phyloP scores from a whole-genome alignment of 306 rosid genomes.

The Macrotyloma uniflorum region DNA sequence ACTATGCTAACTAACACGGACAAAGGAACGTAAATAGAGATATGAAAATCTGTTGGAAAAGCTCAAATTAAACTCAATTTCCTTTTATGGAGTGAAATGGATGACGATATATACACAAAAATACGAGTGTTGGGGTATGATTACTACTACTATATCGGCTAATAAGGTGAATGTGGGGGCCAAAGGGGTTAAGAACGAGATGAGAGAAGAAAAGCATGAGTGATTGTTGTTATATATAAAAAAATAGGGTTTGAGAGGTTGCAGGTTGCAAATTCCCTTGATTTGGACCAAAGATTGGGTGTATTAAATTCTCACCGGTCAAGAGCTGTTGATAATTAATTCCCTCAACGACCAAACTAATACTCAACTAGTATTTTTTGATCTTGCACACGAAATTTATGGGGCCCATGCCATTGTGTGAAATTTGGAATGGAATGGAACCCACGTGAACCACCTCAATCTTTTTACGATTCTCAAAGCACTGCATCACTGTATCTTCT shows the following conservation, averaged over 20 bases:
- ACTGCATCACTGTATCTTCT: neutral
- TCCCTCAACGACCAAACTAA: conserved; percentile 44
- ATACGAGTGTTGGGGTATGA: neutral
- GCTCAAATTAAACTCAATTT: neutral
- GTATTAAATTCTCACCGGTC: conserved; percentile 55
- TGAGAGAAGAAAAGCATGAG: conserved; percentile 41
- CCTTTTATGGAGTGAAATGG: neutral
- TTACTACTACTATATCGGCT: neutral
- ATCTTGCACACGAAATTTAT: neutral
- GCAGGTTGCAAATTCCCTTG: conserved; percentile 37
- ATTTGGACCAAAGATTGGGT: neutral
- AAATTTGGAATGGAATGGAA: conserved; percentile 22
- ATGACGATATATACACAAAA: neutral
- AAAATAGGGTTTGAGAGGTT: neutral
- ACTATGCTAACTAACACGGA: neutral
- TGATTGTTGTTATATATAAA: conserved; percentile 7
- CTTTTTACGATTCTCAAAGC: neutral
- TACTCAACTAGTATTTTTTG: neutral
- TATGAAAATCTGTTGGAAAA: neutral
- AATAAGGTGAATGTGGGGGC: neutral
- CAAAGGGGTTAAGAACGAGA: neutral
- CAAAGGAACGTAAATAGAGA: neutral
- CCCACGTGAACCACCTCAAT: neutral
- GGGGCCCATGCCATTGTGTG: neutral
- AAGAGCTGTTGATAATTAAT: conserved; percentile 42